Evolutionary conservation across 176 grass and related monocot species (phyloP), one percentile per base, ranked within the genome.

Genomic region (Metroxylon sagu): DNA sequence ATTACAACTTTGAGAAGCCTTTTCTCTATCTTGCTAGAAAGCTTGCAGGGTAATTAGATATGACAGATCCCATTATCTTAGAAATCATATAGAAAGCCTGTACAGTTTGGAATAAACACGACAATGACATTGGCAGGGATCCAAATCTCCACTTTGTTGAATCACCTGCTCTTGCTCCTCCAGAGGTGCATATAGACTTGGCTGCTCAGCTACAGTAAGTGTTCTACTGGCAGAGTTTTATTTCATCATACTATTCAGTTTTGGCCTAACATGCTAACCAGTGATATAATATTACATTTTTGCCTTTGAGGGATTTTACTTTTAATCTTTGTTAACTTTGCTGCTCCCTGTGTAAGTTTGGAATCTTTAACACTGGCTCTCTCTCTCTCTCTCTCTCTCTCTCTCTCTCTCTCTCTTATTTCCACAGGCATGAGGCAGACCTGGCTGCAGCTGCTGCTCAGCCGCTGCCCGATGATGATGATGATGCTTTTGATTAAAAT

Each of bases 1-100:
- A 77, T 61, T 86, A 86, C 64, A 86, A 86, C 68, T 81, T 81
- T 28, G 83, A 86, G 73, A 85, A 85, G 68, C 77, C 77, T n/a
- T 85, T 86, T 56, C 60, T 86, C 29, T 81, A 82, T 73, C 73
- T 86, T 65, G 69, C 78, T 26, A 81, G 54, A 62, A 86, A 86
- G 57, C 74, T 87, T 18, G 70, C 75, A 21, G 75, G 75, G 79
- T 76, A 68, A 65, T 10, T 31, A 43, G 35, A 14, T 43, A 12
- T 35, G 6, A 35, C 5, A 7, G 31, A 8, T 35, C 35, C 35
- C 35, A 14, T 43, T 12, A 10, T 43, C 2, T 43, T 43, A 43
- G 8, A 2, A 7, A 43, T 43, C 8, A 43, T 43, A 10, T 43
- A 43, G 8, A 43, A 43, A 43, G 14, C 35, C 35, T 43, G 35